Base-by-base conservation (phyloP, 2,329 filamentous ascomycete genomes). In the Colletotrichum gigasporum region DNA sequence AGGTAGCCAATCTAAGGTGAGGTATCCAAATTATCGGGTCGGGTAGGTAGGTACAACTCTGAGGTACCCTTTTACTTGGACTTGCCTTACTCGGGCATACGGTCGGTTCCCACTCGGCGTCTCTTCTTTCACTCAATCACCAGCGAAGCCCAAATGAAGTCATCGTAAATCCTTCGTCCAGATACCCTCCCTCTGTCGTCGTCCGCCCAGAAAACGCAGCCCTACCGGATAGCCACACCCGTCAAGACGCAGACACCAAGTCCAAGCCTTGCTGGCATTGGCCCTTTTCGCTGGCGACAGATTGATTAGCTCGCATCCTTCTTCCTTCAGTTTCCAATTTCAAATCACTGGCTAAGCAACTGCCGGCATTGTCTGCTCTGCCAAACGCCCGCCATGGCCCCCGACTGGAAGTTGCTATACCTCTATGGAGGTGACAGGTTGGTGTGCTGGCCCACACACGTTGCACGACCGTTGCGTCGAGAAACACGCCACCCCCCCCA, bases 371-470 rank as follows among this genome's bases (percentile, higher is more conserved):
- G 7, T 22, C 14, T 22, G 11, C 5, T 37, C 20, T 35, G 28
- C 35, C 28, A 48, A 48, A 35, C 42, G 26, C 18, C 20, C 20
- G 35, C n/a, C 10, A 65, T 65, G 63, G 51, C 58, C 18, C 58
- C 51, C 2, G 58, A 65, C 37, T 63, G 51, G 63, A 57, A 65
- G 20, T 18, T 65, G n/a, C 39, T 65, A 11, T 78, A 75, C 65
- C 76, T 82, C 60, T 82, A 79, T 34, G 80, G 80, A 24, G 79
- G 78, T 37, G 71, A 75, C 60, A 73, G 71, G 80, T 81, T 71
- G 71, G 76, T 71, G 16, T 4, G 26, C 18, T n/a, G 9, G 28
- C 54, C 56, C 35, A 63, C n/a, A n/a, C 11, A 48, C 41, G 18
- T 9, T 35, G 14, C 24, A 14, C 18, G 16, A 26, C 12, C 11